Conservation (phyloP, 495 filamentous ascomycete species). For the Xylaria intraflava region DNA sequence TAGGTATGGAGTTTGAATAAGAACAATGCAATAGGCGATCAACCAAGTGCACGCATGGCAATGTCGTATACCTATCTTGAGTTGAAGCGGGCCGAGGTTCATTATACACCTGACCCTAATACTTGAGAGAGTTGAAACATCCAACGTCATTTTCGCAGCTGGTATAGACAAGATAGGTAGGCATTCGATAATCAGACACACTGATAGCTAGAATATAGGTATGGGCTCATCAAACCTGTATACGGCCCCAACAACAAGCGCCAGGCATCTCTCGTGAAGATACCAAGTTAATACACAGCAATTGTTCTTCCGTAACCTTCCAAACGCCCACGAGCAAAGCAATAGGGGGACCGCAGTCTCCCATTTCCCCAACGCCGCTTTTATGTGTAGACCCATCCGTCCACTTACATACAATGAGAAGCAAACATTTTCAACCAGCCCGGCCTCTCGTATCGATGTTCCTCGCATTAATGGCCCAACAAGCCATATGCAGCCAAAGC, state of each 20-base stretch:
- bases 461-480: conserved; percentile 12
- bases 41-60: too few species aligned
- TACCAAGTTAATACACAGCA: conserved; percentile 10
- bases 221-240: conserved; percentile 14
- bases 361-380: conserved; percentile 25
- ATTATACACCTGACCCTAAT: too few species aligned
- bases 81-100: too few species aligned
- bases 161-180: too few species aligned
- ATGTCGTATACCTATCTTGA: too few species aligned
- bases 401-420: conserved; percentile 22
- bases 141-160: too few species aligned
- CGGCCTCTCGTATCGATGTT: conserved; percentile 13
- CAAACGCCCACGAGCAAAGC: conserved; percentile 19
- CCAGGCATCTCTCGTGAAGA: conserved; percentile 12
- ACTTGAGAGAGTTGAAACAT: too few species aligned
- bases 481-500: conserved; percentile 26
- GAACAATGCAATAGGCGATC: too few species aligned
- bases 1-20: too few species aligned
- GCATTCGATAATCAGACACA: too few species aligned
- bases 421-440: conserved; percentile 5
- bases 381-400: conserved; percentile 30
- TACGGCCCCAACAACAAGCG: conserved; percentile 14
- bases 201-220: neutral
- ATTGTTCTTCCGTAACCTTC: conserved; percentile 10
- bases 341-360: conserved; percentile 6